phyloP scores from a whole-genome alignment of 2,329 filamentous ascomycete genomes.

The Sclerotinia minor region DNA sequence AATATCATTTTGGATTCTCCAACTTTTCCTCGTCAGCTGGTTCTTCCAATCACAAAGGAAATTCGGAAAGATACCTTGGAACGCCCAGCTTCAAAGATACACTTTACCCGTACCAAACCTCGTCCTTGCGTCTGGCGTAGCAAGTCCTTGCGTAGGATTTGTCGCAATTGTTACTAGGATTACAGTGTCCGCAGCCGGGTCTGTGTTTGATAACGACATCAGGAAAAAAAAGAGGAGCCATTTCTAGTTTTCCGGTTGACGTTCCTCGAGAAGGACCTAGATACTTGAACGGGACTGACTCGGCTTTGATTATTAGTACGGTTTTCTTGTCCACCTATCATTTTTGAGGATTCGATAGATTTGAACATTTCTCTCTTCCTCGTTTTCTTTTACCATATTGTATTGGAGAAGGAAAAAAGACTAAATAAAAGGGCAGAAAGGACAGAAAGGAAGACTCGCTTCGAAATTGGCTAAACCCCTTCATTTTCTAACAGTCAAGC shows the following conservation, averaged over 20 bases:
- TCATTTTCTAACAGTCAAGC: neutral
- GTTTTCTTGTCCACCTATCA: neutral
- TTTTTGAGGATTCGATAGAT: neutral
- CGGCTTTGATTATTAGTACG: slow-evolving; percentile 4
- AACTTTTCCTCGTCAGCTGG: slow-evolving; percentile 1
- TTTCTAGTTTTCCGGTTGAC: neutral
- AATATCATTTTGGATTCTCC: neutral
- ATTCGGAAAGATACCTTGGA: slow-evolving; percentile 4
- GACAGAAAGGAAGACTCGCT: slow-evolving; percentile 13
- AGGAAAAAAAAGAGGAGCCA: slow-evolving; percentile 3
- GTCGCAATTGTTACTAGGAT: slow-evolving; percentile 19
- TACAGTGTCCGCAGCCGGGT: neutral
- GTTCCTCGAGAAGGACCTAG: neutral
- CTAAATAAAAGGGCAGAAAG: neutral
- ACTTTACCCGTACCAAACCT: slow-evolving; percentile 17
- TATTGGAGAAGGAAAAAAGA: neutral
- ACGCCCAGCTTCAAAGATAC: slow-evolving; percentile 15
- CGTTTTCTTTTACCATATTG: neutral
- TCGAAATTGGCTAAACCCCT: slow-evolving; percentile 19
- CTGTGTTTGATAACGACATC: slow-evolving; percentile 10
- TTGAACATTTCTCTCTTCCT: neutral
- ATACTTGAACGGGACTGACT: neutral
- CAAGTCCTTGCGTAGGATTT: slow-evolving; percentile 21
- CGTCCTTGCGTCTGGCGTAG: slow-evolving; percentile 24
- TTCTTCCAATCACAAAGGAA: slow-evolving; percentile 11